These are phyloP conservation scores for Tubosaeta sp. DNA, from an alignment of 768 basidiomycete species.

Conservation along the genomic window DNA sequence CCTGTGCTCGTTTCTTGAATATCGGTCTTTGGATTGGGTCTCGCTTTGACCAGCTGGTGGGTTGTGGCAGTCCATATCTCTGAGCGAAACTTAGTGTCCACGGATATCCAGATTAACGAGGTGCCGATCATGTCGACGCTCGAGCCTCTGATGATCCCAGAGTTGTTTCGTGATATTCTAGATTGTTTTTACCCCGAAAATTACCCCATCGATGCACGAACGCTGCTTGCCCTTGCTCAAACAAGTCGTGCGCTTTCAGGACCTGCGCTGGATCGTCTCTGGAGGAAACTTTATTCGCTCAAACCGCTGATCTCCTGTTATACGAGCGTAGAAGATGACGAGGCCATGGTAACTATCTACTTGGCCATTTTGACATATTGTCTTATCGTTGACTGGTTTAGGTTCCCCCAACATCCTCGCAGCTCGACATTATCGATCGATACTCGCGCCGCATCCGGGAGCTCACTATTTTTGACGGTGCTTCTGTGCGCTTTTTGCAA, in stretches of 20 bases:
- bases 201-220: not conserved
- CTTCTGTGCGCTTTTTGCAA: constrained; percentile 4
- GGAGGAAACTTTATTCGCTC: constrained; percentile 8
- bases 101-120: no score
- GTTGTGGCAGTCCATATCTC: no score
- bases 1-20: no score
- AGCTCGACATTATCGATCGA: constrained; percentile 4
- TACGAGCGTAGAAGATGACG: not conserved
- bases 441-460: constrained; percentile 7
- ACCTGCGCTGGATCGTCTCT: constrained; percentile 10
- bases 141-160: constrained; percentile 1
- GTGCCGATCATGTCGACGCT: not conserved
- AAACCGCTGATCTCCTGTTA: constrained; percentile 12
- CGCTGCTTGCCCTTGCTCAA: constrained; percentile 5
- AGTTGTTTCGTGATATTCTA: constrained; percentile 6
- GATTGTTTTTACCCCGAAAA: not conserved
- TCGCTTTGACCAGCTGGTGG: no score
- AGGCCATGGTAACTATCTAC: not conserved
- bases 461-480: not conserved
- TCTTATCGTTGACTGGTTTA: not conserved
- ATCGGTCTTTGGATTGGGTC: no score
- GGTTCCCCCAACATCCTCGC: constrained; percentile 3
- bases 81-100: no score
- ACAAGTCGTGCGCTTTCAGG: constrained; percentile 9
- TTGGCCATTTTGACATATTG: not conserved